Percentiles rank a stretch among this genome's conserved stretches.
phyloP scores from a whole-genome alignment of 208 protist genomes.

The Trypanosoma conorhini region DNA sequence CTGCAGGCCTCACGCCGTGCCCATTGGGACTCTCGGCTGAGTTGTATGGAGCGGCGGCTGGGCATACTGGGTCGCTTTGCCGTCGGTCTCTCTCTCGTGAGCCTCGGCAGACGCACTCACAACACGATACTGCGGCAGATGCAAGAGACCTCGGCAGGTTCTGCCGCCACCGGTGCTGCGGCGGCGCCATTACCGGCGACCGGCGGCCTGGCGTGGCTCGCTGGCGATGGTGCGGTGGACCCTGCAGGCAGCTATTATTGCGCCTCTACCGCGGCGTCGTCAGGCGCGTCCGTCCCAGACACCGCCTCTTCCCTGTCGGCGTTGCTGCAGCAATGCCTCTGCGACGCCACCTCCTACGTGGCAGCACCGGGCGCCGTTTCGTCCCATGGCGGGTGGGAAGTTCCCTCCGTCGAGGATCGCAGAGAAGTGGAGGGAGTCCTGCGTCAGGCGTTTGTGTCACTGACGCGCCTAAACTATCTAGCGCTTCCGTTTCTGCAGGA shows the following conservation, averaged over 20 bases:
- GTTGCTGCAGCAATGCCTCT: slow-evolving; percentile 13
- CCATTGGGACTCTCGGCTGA: neutral
- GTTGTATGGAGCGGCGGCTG: slow-evolving; percentile 15
- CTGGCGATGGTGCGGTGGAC: neutral
- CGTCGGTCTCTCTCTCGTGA: slow-evolving; percentile 21
- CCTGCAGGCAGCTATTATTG: neutral
- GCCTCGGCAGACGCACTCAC: slow-evolving; percentile 8
- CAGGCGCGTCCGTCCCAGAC: neutral
- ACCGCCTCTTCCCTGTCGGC: neutral
- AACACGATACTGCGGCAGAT: slow-evolving; percentile 13
- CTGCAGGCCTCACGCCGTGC: neutral
- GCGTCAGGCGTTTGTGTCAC: slow-evolving; percentile 7
- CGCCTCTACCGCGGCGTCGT: neutral
- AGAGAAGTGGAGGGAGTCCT: neutral
- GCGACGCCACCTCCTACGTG: slow-evolving; percentile 16
- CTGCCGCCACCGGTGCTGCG: neutral
- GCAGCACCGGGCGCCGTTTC: neutral
- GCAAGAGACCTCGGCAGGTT: neutral
- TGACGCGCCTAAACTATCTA: slow-evolving; percentile 11
- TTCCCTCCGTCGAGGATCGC: neutral
- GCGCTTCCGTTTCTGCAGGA: slow-evolving; percentile 8
- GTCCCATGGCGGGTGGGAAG: neutral
- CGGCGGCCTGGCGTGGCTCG: slow-evolving; percentile 19
- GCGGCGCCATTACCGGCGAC: neutral
- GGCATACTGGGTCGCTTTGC: slow-evolving; percentile 24